phyloP scores from a whole-genome alignment of 257 asterid species.

The Thymus mandschuricus region DNA sequence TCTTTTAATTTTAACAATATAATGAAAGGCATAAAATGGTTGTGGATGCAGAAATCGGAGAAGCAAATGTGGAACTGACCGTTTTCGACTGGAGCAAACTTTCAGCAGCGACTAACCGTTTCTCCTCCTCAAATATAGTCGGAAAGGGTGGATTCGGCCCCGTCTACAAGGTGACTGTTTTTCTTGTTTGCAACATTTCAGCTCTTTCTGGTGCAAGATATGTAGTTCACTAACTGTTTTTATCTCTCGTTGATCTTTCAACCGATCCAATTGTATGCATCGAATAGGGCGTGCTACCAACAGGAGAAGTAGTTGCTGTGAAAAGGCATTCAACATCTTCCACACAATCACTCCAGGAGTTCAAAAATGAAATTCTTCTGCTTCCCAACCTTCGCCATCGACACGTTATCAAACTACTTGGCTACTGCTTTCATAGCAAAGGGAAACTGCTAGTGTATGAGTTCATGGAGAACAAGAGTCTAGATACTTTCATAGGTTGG shows the following conservation, averaged over 20 bases:
- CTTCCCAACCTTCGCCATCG: conserved; percentile 26
- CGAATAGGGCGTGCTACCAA: conserved; percentile 30
- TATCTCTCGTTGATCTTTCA: no score
- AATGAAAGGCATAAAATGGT: not conserved
- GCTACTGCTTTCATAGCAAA: conserved; percentile 32
- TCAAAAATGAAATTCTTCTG: conserved; percentile 19
- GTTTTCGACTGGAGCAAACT: conserved; percentile 1
- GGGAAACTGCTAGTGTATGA: conserved; percentile 28
- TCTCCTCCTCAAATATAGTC: conserved; percentile 18
- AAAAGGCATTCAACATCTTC: conserved; percentile 9
- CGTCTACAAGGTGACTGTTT: conserved; percentile 24
- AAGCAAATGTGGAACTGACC: not conserved
- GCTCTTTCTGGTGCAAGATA: not conserved
- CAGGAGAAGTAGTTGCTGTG: conserved; percentile 32
- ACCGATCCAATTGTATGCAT: not conserved
- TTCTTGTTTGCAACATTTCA: not conserved
- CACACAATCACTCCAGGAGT: not conserved
- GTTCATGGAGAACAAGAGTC: conserved; percentile 31
- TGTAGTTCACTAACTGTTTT: not conserved
- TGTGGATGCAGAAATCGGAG: conserved; percentile 18
- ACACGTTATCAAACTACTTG: conserved; percentile 34
- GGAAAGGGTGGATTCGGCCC: conserved; percentile 26
- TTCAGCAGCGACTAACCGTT: conserved; percentile 11
- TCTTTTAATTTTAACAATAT: not conserved
- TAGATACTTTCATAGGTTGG: conserved; percentile 19